These are phyloP conservation scores for Pleurotus citrinopileatus DNA, from an alignment of 768 basidiomycete genomes.

Conservation along the genomic window DNA sequence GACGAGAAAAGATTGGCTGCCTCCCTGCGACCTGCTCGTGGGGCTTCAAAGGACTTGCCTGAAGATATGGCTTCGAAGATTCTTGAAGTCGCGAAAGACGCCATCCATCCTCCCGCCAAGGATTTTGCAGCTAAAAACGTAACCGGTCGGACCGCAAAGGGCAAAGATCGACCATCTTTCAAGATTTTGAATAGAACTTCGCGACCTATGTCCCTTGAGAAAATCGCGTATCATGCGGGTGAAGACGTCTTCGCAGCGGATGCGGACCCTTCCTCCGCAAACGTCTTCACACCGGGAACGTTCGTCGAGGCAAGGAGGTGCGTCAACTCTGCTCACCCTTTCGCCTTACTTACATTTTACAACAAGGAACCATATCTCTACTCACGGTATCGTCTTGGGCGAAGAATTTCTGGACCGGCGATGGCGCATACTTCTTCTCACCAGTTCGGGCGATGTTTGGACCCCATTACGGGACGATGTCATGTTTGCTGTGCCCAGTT, in stretches of 20 bases:
- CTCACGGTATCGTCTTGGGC: conserved; percentile 34
- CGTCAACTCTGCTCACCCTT: conserved; percentile 10
- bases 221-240: conserved; percentile 6
- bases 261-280: conserved; percentile 11
- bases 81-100: not conserved
- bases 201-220: conserved; percentile 2
- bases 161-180: conserved; percentile 22
- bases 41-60: conserved; percentile 6
- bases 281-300: conserved; percentile 35
- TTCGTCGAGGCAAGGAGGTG: conserved; percentile 55
- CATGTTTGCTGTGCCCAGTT: conserved; percentile 57
- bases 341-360: not conserved
- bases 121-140: not conserved
- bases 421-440: conserved; percentile 16
- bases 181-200: not conserved
- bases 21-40: conserved; percentile 14
- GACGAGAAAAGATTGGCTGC: conserved; percentile 34
- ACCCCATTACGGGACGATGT: conserved; percentile 49
- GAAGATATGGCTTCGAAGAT: not conserved
- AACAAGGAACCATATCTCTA: conserved; percentile 27
- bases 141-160: not conserved
- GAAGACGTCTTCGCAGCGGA: conserved; percentile 17
- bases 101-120: not conserved
- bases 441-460: conserved; percentile 55
- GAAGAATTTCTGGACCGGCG: conserved; percentile 20